Percentiles rank a stretch among this genome's conserved stretches.
phyloP scores from a whole-genome alignment of 2,329 filamentous ascomycete genomes.

The Fusarium metavorans region DNA sequence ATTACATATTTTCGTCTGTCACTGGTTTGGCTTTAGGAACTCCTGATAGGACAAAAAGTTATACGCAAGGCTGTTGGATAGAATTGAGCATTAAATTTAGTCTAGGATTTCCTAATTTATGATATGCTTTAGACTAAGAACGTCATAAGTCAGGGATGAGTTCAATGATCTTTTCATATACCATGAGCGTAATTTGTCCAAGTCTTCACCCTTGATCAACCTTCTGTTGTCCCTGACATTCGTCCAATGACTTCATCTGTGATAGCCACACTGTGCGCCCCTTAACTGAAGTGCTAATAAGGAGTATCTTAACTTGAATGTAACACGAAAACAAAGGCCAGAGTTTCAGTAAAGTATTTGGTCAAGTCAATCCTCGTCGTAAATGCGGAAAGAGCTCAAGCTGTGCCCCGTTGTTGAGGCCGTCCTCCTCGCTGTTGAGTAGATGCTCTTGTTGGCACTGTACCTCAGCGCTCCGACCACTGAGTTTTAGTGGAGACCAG shows the following conservation, averaged over 20 bases:
- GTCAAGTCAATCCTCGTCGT: not conserved
- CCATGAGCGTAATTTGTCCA: not conserved
- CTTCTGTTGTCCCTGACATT: not conserved
- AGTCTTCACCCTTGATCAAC: not conserved
- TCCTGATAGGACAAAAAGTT: not conserved
- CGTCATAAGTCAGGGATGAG: not conserved
- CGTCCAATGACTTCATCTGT: not conserved
- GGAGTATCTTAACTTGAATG: not conserved
- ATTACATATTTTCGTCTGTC: slow-evolving; percentile 26
- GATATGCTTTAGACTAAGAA: not conserved
- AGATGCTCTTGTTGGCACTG: not conserved
- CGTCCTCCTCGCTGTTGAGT: not conserved
- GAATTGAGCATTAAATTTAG: not conserved
- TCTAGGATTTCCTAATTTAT: not conserved
- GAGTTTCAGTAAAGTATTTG: not conserved
- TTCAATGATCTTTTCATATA: not conserved
- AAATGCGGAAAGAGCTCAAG: not conserved
- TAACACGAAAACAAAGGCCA: not conserved
- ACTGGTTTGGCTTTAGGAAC: not conserved
- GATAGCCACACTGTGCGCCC: not conserved
- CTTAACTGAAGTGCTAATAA: not conserved
- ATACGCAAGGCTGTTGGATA: not conserved
- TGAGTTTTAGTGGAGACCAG: slow-evolving; percentile 22
- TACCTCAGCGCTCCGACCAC: not conserved
- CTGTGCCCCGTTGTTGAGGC: not conserved